phyloP scores from a whole-genome alignment of 2,329 filamentous ascomycete genomes.

The Sporothrix sp. region DNA sequence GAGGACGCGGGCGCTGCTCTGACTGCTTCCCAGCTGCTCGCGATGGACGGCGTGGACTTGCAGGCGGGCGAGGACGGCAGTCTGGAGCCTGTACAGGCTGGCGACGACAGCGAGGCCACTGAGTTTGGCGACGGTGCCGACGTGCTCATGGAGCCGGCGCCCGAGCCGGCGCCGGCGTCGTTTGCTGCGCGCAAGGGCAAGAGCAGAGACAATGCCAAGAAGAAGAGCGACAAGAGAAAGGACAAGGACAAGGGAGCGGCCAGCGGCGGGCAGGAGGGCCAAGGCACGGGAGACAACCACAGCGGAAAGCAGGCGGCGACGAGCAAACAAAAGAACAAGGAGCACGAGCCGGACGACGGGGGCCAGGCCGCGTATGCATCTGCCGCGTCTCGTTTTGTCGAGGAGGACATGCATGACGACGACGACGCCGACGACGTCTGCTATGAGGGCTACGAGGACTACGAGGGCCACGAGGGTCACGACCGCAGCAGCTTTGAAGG shows the following conservation, averaged over 20 bases:
- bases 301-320: not conserved
- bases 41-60: not conserved
- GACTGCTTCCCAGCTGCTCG: not conserved
- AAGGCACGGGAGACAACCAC: not conserved
- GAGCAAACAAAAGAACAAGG: not conserved
- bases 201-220: not conserved
- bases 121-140: not conserved
- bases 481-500: not conserved
- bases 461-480: not conserved
- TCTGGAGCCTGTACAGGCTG: not conserved
- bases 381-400: not conserved
- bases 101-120: not conserved
- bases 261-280: not conserved
- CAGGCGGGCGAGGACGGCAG: not conserved
- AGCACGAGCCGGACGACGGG: not conserved
- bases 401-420: not conserved
- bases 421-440: not conserved
- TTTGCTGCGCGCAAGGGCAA: conserved; percentile 3
- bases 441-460: too few relatives aligned
- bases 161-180: not conserved
- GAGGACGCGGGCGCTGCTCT: not conserved
- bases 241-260: not conserved
- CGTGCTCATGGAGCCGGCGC: not conserved
- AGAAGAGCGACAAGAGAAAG: not conserved
- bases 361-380: not conserved